These are phyloP conservation scores for Citrus glauca DNA, from an alignment of 345 rosid species.

Conservation along the genomic window DNA sequence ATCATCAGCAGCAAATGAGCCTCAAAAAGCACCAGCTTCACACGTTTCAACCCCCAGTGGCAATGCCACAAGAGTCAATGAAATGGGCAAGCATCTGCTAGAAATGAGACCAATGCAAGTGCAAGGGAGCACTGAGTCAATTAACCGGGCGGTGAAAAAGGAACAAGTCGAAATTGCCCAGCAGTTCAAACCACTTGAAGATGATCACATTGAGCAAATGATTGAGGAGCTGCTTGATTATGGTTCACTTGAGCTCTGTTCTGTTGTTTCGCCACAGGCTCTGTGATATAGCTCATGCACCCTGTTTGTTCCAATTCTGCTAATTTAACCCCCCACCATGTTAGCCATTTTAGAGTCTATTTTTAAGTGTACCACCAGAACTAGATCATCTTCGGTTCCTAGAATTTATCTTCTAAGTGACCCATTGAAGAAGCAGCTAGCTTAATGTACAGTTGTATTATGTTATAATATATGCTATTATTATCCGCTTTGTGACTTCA, in stretches of 20 bases:
- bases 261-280: conserved; percentile 37
- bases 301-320: conserved; percentile 9
- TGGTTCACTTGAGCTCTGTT: conserved; percentile 78
- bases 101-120: conserved; percentile 31
- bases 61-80: conserved; percentile 26
- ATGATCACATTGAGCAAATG: conserved; percentile 94
- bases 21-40: conserved; percentile 21
- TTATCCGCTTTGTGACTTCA: conserved; percentile 4
- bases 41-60: conserved; percentile 14
- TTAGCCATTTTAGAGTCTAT: not conserved
- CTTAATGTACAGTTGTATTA: conserved; percentile 35
- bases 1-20: conserved; percentile 37
- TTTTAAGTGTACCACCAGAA: conserved; percentile 4
- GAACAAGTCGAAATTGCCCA: conserved; percentile 26
- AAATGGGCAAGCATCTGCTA: conserved; percentile 14
- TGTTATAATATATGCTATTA: conserved; percentile 17
- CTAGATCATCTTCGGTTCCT: conserved; percentile 11
- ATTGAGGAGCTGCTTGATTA: conserved; percentile 82
- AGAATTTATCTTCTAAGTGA: conserved; percentile 20
- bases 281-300: conserved; percentile 20
- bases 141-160: conserved; percentile 37
- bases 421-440: conserved; percentile 12
- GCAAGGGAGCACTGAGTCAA: conserved; percentile 34
- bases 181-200: conserved; percentile 63
- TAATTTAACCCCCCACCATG: conserved; percentile 12